Conservation (phyloP, 2,329 filamentous ascomycete species). For the Karstenula rhodostoma region DNA sequence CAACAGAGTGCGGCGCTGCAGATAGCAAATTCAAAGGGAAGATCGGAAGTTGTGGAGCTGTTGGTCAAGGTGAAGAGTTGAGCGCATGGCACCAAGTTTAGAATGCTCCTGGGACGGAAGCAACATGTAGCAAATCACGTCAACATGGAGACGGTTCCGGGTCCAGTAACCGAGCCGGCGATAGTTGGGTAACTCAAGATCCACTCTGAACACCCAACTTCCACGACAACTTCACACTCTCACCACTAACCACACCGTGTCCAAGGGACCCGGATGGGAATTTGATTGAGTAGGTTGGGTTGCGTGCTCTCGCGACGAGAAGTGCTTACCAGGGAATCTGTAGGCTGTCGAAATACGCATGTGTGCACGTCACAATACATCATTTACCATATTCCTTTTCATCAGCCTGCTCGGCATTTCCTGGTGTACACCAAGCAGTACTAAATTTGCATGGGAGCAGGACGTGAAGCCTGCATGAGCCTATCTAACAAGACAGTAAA, state of each 20-base stretch:
- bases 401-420: too few relatives aligned
- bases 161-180: not conserved
- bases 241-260: not conserved
- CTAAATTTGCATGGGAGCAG: too few relatives aligned
- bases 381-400: too few relatives aligned
- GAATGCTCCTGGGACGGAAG: not conserved
- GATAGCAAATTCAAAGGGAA: not conserved
- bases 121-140: not conserved
- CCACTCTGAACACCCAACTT: not conserved
- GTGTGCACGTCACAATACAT: too few relatives aligned
- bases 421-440: too few relatives aligned
- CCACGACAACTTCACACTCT: not conserved
- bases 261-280: conserved; percentile 24
- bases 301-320: not conserved
- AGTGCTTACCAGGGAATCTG: not conserved
- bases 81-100: not conserved
- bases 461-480: too few relatives aligned
- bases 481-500: too few relatives aligned
- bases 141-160: not conserved
- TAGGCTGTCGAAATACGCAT: not conserved
- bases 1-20: not conserved
- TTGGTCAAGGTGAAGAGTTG: not conserved
- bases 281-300: conserved; percentile 21
- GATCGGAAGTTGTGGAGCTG: not conserved
- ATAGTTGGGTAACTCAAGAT: not conserved